Conservation (phyloP, 371 early-diverging fungal species). For the Encephalitozoon hellem region DNA sequence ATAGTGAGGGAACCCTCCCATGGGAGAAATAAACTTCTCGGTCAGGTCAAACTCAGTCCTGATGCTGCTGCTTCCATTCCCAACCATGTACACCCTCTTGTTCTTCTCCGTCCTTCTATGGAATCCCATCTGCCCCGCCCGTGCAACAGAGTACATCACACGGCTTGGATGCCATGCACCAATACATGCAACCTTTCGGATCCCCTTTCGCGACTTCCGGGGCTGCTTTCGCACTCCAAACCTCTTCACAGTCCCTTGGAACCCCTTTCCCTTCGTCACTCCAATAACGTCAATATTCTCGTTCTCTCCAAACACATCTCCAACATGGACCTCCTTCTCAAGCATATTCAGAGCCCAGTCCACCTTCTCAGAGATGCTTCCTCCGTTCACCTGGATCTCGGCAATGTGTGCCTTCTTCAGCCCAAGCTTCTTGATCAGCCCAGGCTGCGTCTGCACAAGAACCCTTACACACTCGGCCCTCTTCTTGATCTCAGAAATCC, state of each 20-base stretch:
- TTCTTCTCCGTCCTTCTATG: slow-evolving; percentile 99
- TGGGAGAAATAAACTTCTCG: slow-evolving; percentile 85
- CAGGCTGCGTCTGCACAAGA: slow-evolving; percentile 90
- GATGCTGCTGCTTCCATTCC: slow-evolving; percentile 75
- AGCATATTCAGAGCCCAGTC: slow-evolving; percentile 88
- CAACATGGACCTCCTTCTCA: slow-evolving; percentile 83
- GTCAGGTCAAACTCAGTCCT: slow-evolving; percentile 95
- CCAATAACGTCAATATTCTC: slow-evolving; percentile 97
- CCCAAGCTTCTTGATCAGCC: slow-evolving; percentile 80
- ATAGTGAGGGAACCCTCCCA: slow-evolving; percentile 98
- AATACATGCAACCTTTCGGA: slow-evolving; percentile 99
- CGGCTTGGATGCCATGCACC: slow-evolving; percentile 99
- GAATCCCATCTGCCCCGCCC: slow-evolving; percentile 99
- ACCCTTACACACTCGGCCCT: slow-evolving; percentile 93
- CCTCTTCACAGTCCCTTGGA: slow-evolving; percentile 95
- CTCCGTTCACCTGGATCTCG: slow-evolving; percentile 99
- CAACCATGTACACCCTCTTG: slow-evolving; percentile 98
- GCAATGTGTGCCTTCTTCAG: slow-evolving; percentile 91
- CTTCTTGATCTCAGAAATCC: slow-evolving; percentile 92
- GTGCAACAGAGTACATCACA: slow-evolving; percentile 95
- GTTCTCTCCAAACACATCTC: slow-evolving; percentile 82
- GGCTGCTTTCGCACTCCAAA: slow-evolving; percentile 99
- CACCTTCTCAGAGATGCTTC: slow-evolving; percentile 87
- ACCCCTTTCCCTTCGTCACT: slow-evolving; percentile 99
- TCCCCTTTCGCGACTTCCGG: slow-evolving; percentile 98